Evolutionary conservation across 2,329 filamentous ascomycete species (phyloP).

Genomic region (Cordyceps javanica): DNA sequence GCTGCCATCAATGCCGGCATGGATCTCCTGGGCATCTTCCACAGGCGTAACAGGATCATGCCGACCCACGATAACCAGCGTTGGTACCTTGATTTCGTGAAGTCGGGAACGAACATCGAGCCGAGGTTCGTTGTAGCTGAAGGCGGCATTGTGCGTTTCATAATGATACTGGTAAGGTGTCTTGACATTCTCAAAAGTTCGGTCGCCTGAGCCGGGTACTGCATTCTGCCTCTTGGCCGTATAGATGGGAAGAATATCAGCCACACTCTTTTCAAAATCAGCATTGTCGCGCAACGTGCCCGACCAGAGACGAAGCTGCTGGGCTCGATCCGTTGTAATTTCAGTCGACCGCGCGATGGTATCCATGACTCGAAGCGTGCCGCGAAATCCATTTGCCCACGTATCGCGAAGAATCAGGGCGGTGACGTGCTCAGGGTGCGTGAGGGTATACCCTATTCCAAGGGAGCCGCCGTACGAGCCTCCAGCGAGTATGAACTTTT

Average conservation of each 20-base stretch:
- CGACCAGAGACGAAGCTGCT: conserved; percentile 18
- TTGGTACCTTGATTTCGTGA: conserved; percentile 16
- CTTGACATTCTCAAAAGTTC: neutral
- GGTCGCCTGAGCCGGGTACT: neutral
- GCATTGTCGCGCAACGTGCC: conserved; percentile 16
- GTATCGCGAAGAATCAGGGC: conserved; percentile 19
- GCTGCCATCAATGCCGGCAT: conserved; percentile 13
- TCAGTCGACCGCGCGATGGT: conserved; percentile 13
- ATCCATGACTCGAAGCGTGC: conserved; percentile 14
- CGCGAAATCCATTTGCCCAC: conserved; percentile 17
- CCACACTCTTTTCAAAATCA: conserved; percentile 16
- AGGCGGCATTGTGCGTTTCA: conserved; percentile 20
- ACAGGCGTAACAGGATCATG: conserved; percentile 19
- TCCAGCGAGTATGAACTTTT: conserved; percentile 19
- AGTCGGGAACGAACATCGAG: conserved; percentile 19
- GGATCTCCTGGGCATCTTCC: conserved; percentile 19
- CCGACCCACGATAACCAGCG: conserved; percentile 18
- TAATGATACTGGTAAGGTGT: conserved; percentile 16
- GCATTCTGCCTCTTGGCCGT: conserved; percentile 5
- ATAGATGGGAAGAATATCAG: conserved; percentile 18
- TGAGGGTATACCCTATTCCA: conserved; percentile 19
- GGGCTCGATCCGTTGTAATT: conserved; percentile 15
- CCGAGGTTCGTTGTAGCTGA: conserved; percentile 17
- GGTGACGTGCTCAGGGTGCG: conserved; percentile 15
- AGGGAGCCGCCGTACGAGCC: conserved; percentile 21